phyloP scores from a whole-genome alignment of 306 rosid species.

The Cucurbita moschata region DNA sequence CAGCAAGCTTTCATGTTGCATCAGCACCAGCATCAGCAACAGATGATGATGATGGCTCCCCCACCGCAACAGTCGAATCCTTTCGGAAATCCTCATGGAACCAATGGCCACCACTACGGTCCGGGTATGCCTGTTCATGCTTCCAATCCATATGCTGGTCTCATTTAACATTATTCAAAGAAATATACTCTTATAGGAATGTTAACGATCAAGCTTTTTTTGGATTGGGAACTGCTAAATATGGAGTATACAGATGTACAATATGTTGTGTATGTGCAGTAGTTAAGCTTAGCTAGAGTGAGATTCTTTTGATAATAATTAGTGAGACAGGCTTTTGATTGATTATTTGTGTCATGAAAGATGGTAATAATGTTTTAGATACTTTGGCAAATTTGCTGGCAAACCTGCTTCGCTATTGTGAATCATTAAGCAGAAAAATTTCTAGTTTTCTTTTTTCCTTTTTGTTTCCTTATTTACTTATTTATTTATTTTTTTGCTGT shows the following conservation, averaged over 20 bases:
- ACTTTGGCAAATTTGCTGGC: constrained; percentile 23
- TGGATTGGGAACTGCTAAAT: constrained; percentile 14
- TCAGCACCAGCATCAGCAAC: constrained; percentile 43
- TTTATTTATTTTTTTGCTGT: too few species aligned
- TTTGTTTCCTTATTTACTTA: neutral
- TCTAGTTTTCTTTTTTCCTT: neutral
- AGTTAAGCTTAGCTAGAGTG: constrained; percentile 57
- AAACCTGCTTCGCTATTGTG: constrained; percentile 31
- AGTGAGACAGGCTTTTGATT: constrained; percentile 43
- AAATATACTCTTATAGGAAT: constrained; percentile 6
- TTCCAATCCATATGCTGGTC: constrained; percentile 64
- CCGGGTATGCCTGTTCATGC: constrained; percentile 88
- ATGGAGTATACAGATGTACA: constrained; percentile 43
- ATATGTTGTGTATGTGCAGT: constrained; percentile 65
- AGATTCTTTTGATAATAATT: constrained; percentile 74
- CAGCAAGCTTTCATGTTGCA: constrained; percentile 65
- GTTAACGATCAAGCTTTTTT: constrained; percentile 9
- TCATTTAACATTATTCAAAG: constrained; percentile 32
- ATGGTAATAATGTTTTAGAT: constrained; percentile 34
- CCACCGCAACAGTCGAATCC: constrained; percentile 62
- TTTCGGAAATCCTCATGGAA: constrained; percentile 72
- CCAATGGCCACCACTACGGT: constrained; percentile 51
- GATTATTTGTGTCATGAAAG: constrained; percentile 40
- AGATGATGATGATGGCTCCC: constrained; percentile 67
- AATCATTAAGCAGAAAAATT: constrained; percentile 25